These are phyloP conservation scores for Chenopodium quinoa DNA, from an alignment of 148 eudicot genomes.

Conservation along the genomic window DNA sequence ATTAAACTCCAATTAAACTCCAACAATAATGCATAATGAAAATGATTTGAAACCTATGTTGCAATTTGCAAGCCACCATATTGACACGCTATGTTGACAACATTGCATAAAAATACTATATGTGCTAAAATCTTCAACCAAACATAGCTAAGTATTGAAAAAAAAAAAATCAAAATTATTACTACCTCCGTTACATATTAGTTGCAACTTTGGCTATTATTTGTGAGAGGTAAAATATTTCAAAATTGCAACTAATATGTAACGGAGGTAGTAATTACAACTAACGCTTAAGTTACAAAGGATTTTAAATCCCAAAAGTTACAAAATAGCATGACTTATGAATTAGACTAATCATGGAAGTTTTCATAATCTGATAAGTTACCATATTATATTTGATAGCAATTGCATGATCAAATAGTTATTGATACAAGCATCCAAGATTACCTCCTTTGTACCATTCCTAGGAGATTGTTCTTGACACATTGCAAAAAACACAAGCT, in stretches of 20 bases:
- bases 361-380: conserved; percentile 1
- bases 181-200: too few species aligned
- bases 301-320: neutral
- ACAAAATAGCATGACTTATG: conserved; percentile 5
- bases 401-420: conserved; percentile 9
- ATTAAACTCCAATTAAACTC: too few species aligned
- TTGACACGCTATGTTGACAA: too few species aligned
- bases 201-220: too few species aligned
- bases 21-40: neutral
- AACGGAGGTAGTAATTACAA: neutral
- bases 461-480: conserved; percentile 24
- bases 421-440: neutral
- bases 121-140: too few species aligned
- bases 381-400: neutral
- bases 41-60: neutral
- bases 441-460: neutral
- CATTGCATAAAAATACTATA: neutral
- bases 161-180: too few species aligned
- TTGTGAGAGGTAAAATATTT: too few species aligned
- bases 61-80: neutral
- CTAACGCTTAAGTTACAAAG: neutral
- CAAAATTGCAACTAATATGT: too few species aligned
- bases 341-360: conserved; percentile 4
- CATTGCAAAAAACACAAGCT: conserved; percentile 60
- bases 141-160: too few species aligned